These are phyloP conservation scores for Bretschneidera sinensis DNA, from an alignment of 345 rosid species.

Conservation along the genomic window DNA sequence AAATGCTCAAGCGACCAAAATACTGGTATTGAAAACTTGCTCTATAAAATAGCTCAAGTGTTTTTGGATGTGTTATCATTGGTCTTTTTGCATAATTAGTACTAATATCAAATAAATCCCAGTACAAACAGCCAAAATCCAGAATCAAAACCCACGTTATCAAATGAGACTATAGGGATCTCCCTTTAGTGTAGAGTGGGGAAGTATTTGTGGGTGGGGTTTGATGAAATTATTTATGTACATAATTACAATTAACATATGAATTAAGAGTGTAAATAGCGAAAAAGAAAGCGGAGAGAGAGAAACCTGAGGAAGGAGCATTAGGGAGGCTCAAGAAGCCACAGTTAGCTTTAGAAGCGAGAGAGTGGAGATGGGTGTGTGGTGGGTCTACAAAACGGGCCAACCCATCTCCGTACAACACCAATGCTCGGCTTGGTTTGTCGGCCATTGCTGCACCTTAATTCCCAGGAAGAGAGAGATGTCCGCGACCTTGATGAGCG, in stretches of 20 bases:
- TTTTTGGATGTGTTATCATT: background rate
- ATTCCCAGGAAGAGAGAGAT: background rate
- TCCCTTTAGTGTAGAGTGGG: too few relatives aligned
- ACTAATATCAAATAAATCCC: too few relatives aligned
- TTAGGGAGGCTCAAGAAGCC: constrained; percentile 80
- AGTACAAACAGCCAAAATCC: too few relatives aligned
- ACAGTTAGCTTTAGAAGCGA: constrained; percentile 57
- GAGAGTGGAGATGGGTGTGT: constrained; percentile 57
- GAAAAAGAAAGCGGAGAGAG: constrained; percentile 1
- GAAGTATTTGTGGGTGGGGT: background rate
- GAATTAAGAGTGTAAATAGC: background rate
- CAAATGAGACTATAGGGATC: background rate
- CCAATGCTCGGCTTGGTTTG: constrained; percentile 80
- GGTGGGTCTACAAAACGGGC: constrained; percentile 51
- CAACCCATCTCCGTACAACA: constrained; percentile 79
- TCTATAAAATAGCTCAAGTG: background rate
- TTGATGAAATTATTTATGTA: background rate
- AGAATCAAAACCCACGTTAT: background rate
- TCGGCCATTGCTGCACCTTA: constrained; percentile 62
- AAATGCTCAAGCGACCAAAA: background rate
- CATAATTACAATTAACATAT: background rate
- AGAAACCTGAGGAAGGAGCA: constrained; percentile 70
- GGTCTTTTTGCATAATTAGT: too few relatives aligned
- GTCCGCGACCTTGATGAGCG: too few relatives aligned
- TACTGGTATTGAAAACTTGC: background rate